Evolutionary conservation across 371 early-diverging fungal species (phyloP).

Genomic region (Mucor lusitanicus): DNA sequence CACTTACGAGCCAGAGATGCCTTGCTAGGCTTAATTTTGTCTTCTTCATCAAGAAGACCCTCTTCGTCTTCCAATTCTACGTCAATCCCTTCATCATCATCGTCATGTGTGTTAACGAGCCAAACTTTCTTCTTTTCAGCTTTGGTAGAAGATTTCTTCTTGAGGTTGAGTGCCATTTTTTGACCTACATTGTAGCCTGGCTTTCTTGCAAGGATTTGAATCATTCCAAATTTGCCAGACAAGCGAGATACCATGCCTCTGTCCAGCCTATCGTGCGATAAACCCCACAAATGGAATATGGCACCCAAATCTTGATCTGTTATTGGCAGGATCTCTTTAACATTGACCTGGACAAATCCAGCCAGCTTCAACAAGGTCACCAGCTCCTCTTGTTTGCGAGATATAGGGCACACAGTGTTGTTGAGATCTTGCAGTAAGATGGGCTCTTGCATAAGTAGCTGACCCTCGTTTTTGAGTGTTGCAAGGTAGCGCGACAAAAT

Average conservation of each 20-base stretch:
- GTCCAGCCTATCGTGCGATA: slow-evolving; percentile 38
- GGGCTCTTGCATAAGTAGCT: slow-evolving; percentile 37
- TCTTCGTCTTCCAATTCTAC: slow-evolving; percentile 8
- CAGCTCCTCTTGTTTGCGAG: slow-evolving; percentile 40
- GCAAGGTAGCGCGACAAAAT: slow-evolving; percentile 43
- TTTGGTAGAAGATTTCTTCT: slow-evolving; percentile 56
- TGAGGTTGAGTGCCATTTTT: slow-evolving; percentile 44
- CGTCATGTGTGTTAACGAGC: slow-evolving; percentile 64
- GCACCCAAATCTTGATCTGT: slow-evolving; percentile 48
- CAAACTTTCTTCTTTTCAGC: slow-evolving; percentile 36
- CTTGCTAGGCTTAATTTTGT: slow-evolving; percentile 74
- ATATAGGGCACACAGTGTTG: slow-evolving; percentile 42
- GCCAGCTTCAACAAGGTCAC: slow-evolving; percentile 47
- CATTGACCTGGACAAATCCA: slow-evolving; percentile 44
- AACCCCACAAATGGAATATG: slow-evolving; percentile 45
- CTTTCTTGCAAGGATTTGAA: slow-evolving; percentile 66
- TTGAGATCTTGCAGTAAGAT: slow-evolving; percentile 30
- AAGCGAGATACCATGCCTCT: slow-evolving; percentile 49
- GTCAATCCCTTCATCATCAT: slow-evolving; percentile 34
- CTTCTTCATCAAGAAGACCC: not conserved
- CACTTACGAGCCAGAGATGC: slow-evolving; percentile 48
- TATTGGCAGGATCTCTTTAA: slow-evolving; percentile 28
- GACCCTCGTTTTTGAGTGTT: slow-evolving; percentile 36
- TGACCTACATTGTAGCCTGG: slow-evolving; percentile 87
- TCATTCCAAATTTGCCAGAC: slow-evolving; percentile 46